Conservation (phyloP, 2,329 filamentous ascomycete species). For the Calonectria pteridis region DNA sequence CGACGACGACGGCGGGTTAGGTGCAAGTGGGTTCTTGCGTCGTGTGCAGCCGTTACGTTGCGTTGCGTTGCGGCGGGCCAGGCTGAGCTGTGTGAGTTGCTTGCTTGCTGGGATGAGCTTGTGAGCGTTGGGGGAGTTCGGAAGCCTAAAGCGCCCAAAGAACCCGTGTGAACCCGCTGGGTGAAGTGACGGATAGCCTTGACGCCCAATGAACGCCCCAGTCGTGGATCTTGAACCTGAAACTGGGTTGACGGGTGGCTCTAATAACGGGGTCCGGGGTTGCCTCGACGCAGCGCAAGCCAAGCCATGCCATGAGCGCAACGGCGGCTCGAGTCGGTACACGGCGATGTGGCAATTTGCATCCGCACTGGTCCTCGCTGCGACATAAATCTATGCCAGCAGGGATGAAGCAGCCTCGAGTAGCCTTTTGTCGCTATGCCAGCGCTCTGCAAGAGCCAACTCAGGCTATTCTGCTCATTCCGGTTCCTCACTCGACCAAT, state of each 20-base stretch:
- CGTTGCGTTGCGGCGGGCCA: constrained; percentile 22
- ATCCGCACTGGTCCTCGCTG: neutral
- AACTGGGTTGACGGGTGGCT: constrained; percentile 23
- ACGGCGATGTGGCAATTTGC: constrained; percentile 1
- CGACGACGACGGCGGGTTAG: constrained; percentile 7
- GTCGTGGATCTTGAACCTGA: constrained; percentile 19
- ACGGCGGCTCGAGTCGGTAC: constrained; percentile 3
- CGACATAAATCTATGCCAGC: constrained; percentile 1
- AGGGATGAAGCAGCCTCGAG: neutral
- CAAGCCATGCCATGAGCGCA: neutral
- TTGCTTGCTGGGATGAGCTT: constrained; percentile 15
- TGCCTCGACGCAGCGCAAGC: neutral
- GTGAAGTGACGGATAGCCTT: neutral
- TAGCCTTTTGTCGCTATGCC: constrained; percentile 1
- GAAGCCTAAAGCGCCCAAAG: constrained; percentile 1
- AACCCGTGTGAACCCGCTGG: neutral
- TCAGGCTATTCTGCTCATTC: constrained; percentile 17
- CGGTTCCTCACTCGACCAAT: constrained; percentile 8
- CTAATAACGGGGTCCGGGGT: constrained; percentile 12
- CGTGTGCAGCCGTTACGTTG: constrained; percentile 5
- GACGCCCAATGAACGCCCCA: constrained; percentile 9
- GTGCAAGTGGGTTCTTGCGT: constrained; percentile 21
- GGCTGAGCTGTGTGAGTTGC: constrained; percentile 15
- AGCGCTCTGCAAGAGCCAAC: constrained; percentile 2
- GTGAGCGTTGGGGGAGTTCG: constrained; percentile 5